Base-by-base conservation (phyloP, 257 asterid species). In the Cordia subcordata region DNA sequence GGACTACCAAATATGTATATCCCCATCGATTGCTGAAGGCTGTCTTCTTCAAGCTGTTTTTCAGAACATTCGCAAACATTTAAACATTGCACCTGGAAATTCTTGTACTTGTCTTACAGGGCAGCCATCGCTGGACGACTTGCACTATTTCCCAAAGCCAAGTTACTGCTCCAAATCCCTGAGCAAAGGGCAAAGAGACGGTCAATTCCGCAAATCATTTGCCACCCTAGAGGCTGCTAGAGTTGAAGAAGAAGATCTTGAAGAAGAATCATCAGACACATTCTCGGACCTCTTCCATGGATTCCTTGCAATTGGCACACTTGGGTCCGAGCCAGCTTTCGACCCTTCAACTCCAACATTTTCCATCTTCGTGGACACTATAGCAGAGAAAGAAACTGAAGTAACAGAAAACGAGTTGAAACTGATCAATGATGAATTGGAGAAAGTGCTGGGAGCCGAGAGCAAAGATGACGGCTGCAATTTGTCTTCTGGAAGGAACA, bases 271-370 rank as follows among this genome's bases (percentile, higher is more conserved):
- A 60, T 61, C 79, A 11, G 81, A 81, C 49, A 86, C 78, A 19
- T 81, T 84, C 50, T 72, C 88, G 1, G 95, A 86, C 55, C 81
- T 89, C 69, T 93, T 93, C 81, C 97, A 86, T 52, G 99, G 97
- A 20, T 92, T 92, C 72, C 95, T 92, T 46, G 96, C 97, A 22
- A 88, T 92, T 6, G 99, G 99, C 1, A 92, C 99, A 49, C 79
- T 92, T 38, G 99, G 99, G 18, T 72, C 83, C 10, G 92, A 91
- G 13, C 77, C 77, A 10, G 66, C 69, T 33, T 39, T 73, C 17
- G 55, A 39, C 65, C 87, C 96, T 37, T 81, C 77, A 35, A 92
- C 99, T 0, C 97, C 99, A 21, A 79, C 83, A 57, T 88, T 88
- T 58, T 78, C 87, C 67, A 72, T 76, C 75, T 82, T 93, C 0